Base-by-base conservation (phyloP, 2,329 filamentous ascomycete species). In the Talaromyces funiculosus region DNA sequence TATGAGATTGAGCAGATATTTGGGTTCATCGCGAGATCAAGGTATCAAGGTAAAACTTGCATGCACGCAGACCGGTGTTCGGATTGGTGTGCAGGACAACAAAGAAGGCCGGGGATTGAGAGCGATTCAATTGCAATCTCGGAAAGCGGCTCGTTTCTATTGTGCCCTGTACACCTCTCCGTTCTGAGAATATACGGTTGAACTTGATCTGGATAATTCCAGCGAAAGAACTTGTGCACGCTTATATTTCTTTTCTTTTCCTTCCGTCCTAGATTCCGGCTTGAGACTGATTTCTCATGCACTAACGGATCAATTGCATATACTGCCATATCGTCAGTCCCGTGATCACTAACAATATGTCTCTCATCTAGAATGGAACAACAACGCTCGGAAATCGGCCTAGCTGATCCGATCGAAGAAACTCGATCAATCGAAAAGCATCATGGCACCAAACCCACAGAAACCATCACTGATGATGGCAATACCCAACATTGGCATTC, bases 151-250 rank as follows among this genome's bases (percentile, higher is more conserved):
- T 58, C 16, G 26, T 22, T 47, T 24, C 3, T 49, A 42, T 22
- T 57, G 57, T 38, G 40, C 7, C 14, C n/a, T 54, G 51, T 24
- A 16, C 9, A 3, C 31, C 18, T 63, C 62, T 68, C 66, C 67
- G 73, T 74, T 75, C 73, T 76, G 73, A 76, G 73, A 76, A 69
- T 66, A 76, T 74, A 76, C 73, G 73, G 73, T 76, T 75, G 68
- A 74, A 75, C 73, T 75, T 75, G 73, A 75, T 75, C 72, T 75
- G 73, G 73, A 72, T 73, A 75, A 76, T 73, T 73, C 73, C 73
- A 76, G 73, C 73, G 73, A 75, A 76, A 76, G 73, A 67, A 76
- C 72, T 75, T 70, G 74, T 76, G 73, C 73, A 63, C 66, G 68
- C 67, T 69, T 68, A 64, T 66, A 59, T 53, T 63, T 64, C 55